phyloP scores from a whole-genome alignment of 306 rosid species.

The Glycine latifolia region DNA sequence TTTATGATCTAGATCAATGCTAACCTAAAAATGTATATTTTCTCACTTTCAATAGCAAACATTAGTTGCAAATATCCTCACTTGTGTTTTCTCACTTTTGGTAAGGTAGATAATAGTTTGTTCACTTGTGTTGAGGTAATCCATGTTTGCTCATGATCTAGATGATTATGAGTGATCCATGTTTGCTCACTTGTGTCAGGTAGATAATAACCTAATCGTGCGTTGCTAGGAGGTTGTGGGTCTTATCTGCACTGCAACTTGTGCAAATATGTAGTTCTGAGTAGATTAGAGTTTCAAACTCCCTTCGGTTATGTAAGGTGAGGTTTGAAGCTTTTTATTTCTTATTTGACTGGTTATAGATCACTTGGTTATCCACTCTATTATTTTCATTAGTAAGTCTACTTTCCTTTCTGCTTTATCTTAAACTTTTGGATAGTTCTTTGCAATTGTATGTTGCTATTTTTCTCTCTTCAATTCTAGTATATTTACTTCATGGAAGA shows the following conservation, averaged over 20 bases:
- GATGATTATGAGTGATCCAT: too few species aligned
- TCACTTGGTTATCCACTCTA: neutral
- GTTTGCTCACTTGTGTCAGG: neutral
- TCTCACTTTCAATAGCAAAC: neutral
- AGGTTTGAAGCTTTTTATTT: neutral
- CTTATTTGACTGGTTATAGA: neutral
- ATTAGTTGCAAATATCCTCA: neutral
- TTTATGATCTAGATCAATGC: neutral
- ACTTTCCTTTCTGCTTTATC: neutral
- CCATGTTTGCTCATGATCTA: neutral
- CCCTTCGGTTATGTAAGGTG: neutral
- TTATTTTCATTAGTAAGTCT: neutral
- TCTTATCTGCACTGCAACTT: too few species aligned
- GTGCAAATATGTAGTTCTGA: neutral
- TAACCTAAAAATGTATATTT: neutral
- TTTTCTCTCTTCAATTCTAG: neutral
- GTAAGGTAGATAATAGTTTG: neutral
- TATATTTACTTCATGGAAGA: neutral
- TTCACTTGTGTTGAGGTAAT: neutral
- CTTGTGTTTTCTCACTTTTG: neutral
- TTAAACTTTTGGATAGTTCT: neutral
- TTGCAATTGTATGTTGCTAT: neutral
- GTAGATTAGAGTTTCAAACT: neutral
- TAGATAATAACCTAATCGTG: neutral
- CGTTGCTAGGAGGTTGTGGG: neutral